Conservation (phyloP, 2,329 filamentous ascomycete species). For the Colletotrichum phormii region DNA sequence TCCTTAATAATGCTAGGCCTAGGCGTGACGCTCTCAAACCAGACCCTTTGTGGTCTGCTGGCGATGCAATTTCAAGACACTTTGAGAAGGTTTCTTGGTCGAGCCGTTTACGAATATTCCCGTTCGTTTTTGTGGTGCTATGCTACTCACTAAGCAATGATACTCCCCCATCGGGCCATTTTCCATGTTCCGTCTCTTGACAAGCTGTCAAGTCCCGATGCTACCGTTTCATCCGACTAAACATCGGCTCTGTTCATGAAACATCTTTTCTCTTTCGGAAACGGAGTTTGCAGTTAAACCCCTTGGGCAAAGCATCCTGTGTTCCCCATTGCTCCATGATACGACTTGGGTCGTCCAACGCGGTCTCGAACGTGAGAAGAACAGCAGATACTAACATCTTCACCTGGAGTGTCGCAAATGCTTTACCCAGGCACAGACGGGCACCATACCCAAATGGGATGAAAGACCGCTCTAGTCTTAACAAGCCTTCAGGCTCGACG, state of each 20-base stretch:
- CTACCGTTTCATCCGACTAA: neutral
- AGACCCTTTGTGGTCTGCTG: neutral
- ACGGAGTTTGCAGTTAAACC: neutral
- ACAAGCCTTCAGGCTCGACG: neutral
- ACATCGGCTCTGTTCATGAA: neutral
- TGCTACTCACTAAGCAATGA: neutral
- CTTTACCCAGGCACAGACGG: neutral
- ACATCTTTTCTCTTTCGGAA: constrained; percentile 50
- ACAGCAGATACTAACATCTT: neutral
- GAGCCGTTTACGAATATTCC: neutral
- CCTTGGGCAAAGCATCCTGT: neutral
- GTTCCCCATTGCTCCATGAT: neutral
- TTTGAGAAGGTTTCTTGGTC: neutral
- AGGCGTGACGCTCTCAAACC: neutral
- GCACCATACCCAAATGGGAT: neutral
- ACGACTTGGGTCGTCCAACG: neutral
- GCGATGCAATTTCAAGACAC: neutral
- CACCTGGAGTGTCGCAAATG: neutral
- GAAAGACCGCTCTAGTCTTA: neutral
- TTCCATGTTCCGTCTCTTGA: neutral
- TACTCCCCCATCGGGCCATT: neutral
- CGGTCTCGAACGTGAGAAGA: neutral
- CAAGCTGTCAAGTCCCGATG: neutral
- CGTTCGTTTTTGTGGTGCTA: neutral
- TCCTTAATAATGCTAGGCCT: neutral